Conservation (phyloP, 2,329 filamentous ascomycete species). For the Dactylellina sp. region DNA sequence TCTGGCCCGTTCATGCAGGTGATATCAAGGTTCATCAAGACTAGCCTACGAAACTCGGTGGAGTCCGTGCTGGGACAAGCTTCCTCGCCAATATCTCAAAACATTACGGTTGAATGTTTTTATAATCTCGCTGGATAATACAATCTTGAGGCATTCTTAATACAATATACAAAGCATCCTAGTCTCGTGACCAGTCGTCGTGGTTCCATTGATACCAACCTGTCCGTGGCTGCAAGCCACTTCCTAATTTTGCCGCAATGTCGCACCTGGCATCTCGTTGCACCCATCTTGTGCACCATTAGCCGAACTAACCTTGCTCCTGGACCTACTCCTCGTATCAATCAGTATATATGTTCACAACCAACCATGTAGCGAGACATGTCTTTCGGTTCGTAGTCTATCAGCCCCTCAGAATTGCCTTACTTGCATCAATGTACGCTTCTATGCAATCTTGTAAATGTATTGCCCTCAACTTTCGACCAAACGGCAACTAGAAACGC, state of each 20-base stretch:
- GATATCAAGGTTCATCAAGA: not conserved
- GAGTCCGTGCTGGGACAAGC: constrained; percentile 3
- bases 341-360: constrained; percentile 20
- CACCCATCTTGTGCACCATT: constrained; percentile 11
- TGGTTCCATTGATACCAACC: not conserved
- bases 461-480: constrained; percentile 39
- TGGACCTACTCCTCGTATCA: not conserved
- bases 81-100: not conserved
- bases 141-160: not conserved
- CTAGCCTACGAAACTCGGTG: not conserved
- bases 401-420: constrained; percentile 56
- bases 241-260: constrained; percentile 14
- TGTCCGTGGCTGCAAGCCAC: not conserved
- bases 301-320: constrained; percentile 21
- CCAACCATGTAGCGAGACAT: constrained; percentile 14
- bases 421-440: constrained; percentile 48
- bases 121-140: not conserved
- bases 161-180: constrained; percentile 3
- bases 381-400: constrained; percentile 7
- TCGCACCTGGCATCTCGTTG: constrained; percentile 6
- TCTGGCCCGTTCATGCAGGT: constrained; percentile 31
- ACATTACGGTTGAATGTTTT: not conserved
- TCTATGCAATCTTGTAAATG: constrained; percentile 31
- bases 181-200: not conserved
- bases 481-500: constrained; percentile 29